phyloP scores from a whole-genome alignment of 345 rosid genomes.

The Heritiera littoralis region DNA sequence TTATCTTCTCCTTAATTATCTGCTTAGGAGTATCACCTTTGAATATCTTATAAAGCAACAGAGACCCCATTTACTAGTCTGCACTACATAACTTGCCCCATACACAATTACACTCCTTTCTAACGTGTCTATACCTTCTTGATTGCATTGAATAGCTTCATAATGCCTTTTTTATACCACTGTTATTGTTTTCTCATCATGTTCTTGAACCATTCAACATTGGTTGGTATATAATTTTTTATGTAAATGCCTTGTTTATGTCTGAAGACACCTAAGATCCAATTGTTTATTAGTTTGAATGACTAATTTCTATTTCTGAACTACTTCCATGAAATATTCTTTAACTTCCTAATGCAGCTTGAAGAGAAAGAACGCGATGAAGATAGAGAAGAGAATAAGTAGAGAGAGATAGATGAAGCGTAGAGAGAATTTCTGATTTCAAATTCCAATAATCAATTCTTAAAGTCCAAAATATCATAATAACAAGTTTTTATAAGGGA shows the following conservation, averaged over 20 bases:
- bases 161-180: neutral
- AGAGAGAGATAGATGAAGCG: neutral
- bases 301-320: neutral
- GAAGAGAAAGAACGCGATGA: neutral
- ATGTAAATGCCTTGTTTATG: neutral
- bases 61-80: neutral
- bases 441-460: neutral
- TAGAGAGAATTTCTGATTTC: neutral
- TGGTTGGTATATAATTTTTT: neutral
- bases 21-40: neutral
- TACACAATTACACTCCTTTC: neutral
- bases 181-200: neutral
- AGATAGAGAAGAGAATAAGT: neutral
- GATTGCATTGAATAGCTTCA: neutral
- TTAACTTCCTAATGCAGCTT: neutral
- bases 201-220: neutral
- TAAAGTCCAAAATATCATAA: neutral
- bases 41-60: slow-evolving; percentile 4
- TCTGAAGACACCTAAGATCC: neutral
- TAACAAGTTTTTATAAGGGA: neutral
- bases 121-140: neutral
- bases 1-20: slow-evolving; percentile 5
- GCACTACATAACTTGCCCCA: neutral
- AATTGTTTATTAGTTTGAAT: neutral
- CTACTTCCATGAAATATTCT: neutral